Conservation (phyloP, 2,329 filamentous ascomycete genomes). For the Mycosphaerella arachidis region DNA sequence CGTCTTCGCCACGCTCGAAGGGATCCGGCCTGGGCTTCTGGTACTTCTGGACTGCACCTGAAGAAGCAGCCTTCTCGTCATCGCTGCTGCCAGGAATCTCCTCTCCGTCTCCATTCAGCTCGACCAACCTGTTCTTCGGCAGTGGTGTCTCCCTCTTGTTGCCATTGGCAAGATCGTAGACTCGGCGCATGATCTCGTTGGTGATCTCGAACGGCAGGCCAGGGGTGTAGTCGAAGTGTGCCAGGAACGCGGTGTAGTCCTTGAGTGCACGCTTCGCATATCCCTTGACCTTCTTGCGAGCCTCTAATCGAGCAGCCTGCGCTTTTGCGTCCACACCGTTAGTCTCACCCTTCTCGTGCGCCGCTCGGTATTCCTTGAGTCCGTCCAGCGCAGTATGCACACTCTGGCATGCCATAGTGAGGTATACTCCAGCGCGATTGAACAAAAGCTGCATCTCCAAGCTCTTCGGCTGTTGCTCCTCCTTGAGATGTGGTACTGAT, state of each 20-base stretch:
- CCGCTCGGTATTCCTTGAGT: constrained; percentile 34
- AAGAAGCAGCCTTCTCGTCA: constrained; percentile 20
- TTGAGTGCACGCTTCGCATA: constrained; percentile 72
- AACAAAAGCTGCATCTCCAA: constrained; percentile 71
- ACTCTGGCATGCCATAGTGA: constrained; percentile 65
- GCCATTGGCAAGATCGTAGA: constrained; percentile 53
- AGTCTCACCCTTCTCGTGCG: constrained; percentile 31
- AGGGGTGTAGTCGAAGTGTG: constrained; percentile 73
- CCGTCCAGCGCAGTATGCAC: constrained; percentile 55
- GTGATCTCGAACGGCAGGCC: constrained; percentile 58
- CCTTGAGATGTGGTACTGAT: constrained; percentile 50
- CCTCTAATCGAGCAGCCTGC: constrained; percentile 50
- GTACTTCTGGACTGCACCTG: constrained; percentile 45
- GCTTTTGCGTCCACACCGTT: constrained; percentile 47
- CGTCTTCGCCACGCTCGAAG: constrained; percentile 33
- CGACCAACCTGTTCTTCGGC: constrained; percentile 18
- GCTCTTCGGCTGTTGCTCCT: constrained; percentile 68
- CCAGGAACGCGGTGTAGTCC: constrained; percentile 69
- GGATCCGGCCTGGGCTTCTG: constrained; percentile 29
- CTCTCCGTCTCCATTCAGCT: constrained; percentile 19
- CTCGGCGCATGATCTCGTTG: constrained; percentile 54
- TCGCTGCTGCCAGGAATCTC: constrained; percentile 13
- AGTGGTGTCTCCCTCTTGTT: constrained; percentile 30
- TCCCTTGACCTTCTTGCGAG: constrained; percentile 64
- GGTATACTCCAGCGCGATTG: constrained; percentile 67